Evolutionary conservation across 2,329 filamentous ascomycete genomes (phyloP).

Genomic region (Emericellopsis cladophorae): DNA sequence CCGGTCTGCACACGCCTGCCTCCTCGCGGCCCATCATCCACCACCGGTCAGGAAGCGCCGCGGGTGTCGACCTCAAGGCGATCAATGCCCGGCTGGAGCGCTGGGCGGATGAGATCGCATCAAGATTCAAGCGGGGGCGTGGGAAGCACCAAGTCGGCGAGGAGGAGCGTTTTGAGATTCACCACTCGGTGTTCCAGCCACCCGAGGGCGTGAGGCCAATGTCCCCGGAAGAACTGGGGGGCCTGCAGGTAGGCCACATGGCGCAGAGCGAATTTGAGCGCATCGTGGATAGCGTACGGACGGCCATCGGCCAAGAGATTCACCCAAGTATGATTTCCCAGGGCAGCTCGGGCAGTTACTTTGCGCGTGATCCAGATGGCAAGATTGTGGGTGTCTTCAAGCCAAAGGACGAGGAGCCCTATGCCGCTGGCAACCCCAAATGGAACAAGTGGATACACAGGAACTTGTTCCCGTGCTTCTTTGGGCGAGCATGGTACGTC

Average conservation of each 20-base stretch:
- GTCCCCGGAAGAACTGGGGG: constrained; percentile 61
- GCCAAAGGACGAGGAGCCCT: constrained; percentile 97
- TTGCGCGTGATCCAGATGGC: constrained; percentile 80
- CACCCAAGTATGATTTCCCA: constrained; percentile 96
- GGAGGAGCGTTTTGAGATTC: constrained; percentile 84
- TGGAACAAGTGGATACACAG: constrained; percentile 99
- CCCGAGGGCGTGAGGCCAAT: constrained; percentile 77
- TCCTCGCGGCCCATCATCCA: constrained; percentile 28
- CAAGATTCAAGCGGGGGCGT: constrained; percentile 82
- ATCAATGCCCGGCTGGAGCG: constrained; percentile 91
- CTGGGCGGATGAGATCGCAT: constrained; percentile 97
- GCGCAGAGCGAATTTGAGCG: constrained; percentile 73
- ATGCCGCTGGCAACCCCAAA: constrained; percentile 92
- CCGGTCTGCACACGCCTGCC: constrained; percentile 46
- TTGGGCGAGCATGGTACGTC: constrained; percentile 71
- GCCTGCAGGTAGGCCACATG: constrained; percentile 50
- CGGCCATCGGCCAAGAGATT: constrained; percentile 78
- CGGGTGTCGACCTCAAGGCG: constrained; percentile 92
- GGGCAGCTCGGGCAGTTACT: constrained; percentile 95
- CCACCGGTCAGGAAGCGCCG: constrained; percentile 51
- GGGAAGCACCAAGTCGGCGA: constrained; percentile 60
- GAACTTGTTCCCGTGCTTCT: constrained; percentile 94
- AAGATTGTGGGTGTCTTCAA: constrained; percentile 98
- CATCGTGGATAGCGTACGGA: constrained; percentile 78
- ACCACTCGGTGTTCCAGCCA: constrained; percentile 92